Evolutionary conservation across 164 flowering plant genomes (phyloP), one percentile per base, ranked within the genome.

Genomic region (Nymphaea colorata): DNA sequence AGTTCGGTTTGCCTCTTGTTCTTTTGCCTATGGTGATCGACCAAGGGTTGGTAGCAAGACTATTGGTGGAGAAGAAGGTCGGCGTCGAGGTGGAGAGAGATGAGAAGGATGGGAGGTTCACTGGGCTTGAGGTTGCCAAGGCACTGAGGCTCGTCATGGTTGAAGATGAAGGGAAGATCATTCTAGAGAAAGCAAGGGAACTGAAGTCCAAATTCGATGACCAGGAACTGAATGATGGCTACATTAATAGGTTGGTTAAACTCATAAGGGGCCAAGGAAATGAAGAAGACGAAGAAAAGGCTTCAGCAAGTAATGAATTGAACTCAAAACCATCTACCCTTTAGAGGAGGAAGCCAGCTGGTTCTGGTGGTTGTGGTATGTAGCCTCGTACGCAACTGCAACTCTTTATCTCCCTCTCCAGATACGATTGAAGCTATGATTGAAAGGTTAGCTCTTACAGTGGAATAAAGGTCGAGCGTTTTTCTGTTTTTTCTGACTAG

Each of bases 1-100:
- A 73, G 0, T 66, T 69, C 2, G 92, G 92, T 3, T 72, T 74
- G 8, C 79, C 77, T 36, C 51, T 85, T 66, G 73, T 87, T 5
- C n/a, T 82, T 42, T 65, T 87, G 43, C 90, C 90, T 0, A 42
- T 84, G 25, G 4, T 78, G 36, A 25, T 25, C 55, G 8, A 61
- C 59, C 83, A 80, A 42, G 73, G 75, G 2, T 57, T 82, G 44
- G 69, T 70, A 64, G 73, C 84, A 0, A 79, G 78, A 67, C 43
- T 80, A 36, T 10, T 82, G 66, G 83, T 72, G 6, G 81, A 76
- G 59, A 81, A 79, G 55, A 80, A 77, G 2, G 18, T 71, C 64
- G 88, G 70, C 4, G 18, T 78, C 0, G 84, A 81, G 64, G 80
- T 84, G 5, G 71, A 70, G 43, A 78, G 86, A 41, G 75, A 66